Evolutionary conservation across 2,329 filamentous ascomycete genomes (phyloP), one percentile per base, ranked within the genome.

Genomic region (Orbilia ellipsospora): DNA sequence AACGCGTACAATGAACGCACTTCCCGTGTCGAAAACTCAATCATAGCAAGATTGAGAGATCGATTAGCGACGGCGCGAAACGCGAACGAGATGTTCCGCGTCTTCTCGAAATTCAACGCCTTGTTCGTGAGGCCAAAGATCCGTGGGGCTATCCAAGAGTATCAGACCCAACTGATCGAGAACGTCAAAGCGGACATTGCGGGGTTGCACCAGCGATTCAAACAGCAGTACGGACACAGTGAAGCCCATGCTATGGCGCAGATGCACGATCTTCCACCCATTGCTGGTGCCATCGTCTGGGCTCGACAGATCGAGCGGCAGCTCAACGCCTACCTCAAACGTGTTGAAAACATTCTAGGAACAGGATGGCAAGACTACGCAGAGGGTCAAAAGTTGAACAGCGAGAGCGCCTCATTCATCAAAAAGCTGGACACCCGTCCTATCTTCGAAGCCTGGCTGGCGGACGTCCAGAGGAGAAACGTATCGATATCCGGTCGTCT

Each of bases 21-120:
- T 8, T 94, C 95, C 16, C 89, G 95, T 74, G 95, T 99, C 3
- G 95, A 99, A 82, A 99, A 99, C 83, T 97, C 95, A 2, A 99
- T 99, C 82, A 99, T 99, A 82, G 93, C 95, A 40, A 88, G 93
- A 64, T 86, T 99, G 36, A 88, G 95, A 80, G 95, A 99, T 83
- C 91, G 95, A 72, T 87, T 99, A 67, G 95, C 94, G 13, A 97
- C 93, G 5, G 94, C 95, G 12, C 97, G 96, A 86, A 97, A 93
- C 77, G 95, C 95, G 48, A 98, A 96, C 81, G 96, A 99, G 83
- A 99, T 99, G 95, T 99, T 99, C 83, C 92, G 96, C 65, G 95
- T 99, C 77, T 99, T 99, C 82, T 98, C 95, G 63, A 98, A 98
- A 82, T 99, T 99, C 87, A 99, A 99, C 81, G 95, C 95, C 1